Conservation (phyloP, 1,284 basidiomycete species). For the Ceratobasidium sp. region DNA sequence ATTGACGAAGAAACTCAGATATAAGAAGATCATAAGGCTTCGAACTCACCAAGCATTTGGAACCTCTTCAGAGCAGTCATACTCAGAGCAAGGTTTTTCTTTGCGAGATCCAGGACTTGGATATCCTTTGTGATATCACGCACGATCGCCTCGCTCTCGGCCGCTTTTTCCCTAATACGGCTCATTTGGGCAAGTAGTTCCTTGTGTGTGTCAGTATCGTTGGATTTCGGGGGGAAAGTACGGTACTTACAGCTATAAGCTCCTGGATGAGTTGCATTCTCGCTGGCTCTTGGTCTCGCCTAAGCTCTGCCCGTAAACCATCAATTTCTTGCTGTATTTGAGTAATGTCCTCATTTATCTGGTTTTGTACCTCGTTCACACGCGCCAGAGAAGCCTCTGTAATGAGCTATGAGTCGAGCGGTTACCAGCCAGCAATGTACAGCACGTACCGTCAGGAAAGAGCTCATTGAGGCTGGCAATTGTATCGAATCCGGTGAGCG, state of each 20-base stretch:
- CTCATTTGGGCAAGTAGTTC: constrained; percentile 93
- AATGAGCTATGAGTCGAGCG: neutral
- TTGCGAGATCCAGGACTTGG: constrained; percentile 91
- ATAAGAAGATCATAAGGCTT: neutral
- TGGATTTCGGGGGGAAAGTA: neutral
- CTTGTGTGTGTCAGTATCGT: constrained; percentile 53
- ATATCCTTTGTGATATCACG: constrained; percentile 97
- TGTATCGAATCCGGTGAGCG: constrained; percentile 64
- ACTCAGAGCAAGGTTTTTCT: constrained; percentile 88
- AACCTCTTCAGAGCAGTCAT: constrained; percentile 91
- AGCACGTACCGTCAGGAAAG: constrained; percentile 73
- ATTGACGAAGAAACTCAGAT: neutral
- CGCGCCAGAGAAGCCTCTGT: constrained; percentile 72
- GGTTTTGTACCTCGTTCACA: constrained; percentile 66
- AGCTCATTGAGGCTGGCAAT: constrained; percentile 70
- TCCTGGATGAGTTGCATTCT: constrained; percentile 89
- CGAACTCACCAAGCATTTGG: constrained; percentile 85
- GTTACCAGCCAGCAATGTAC: neutral
- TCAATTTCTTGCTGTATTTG: constrained; percentile 78
- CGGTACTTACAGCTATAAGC: constrained; percentile 79
- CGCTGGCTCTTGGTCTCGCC: constrained; percentile 78
- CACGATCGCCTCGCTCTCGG: constrained; percentile 95
- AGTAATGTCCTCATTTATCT: constrained; percentile 65
- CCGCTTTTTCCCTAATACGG: constrained; percentile 91
- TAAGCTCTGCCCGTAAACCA: constrained; percentile 68